Evolutionary conservation across 352 stramenopile species (phyloP), one percentile per base, ranked within the genome.

Genomic region (Phytophthora melonis): DNA sequence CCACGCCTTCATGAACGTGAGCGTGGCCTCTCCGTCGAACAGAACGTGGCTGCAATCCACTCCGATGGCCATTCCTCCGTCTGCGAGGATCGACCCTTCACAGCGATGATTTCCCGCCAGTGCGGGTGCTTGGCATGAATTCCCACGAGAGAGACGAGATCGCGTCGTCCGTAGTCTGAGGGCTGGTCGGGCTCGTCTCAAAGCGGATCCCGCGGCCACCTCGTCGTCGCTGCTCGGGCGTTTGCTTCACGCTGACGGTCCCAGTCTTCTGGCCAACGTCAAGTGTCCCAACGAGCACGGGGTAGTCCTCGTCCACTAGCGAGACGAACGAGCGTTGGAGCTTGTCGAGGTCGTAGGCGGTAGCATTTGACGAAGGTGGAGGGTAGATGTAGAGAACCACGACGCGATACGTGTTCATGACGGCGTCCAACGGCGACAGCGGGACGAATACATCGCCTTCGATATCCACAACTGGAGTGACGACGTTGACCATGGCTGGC

Each of bases 1-100:
- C 84, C 84, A 91, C 14, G 63, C 54, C 43, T 80, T 81, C 71
- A 87, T 82, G 67, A 91, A 90, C 19, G 77, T 90, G 53, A 90
- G 82, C 66, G 83, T 74, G 10, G 67, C 77, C 30, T 90, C 76
- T 43, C 77, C 82, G 36, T 91, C 84, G n/a, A 89, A 75, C 62
- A 91, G 14, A 0, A 68, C 66, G 53, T 91, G 84, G 39, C 53
- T 84, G 41, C 77, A 73, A 55, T 87, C 77, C 36, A 88, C 60
- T 5, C 82, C 82, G 18, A 91, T 64, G 14, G 61, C 79, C 43
- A 91, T 73, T 0, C 84, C 82, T 18, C 79, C 82, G 52, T 91
- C 82, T 14, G 70, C 50, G 13, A 91, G 71, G 49, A 83, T 66
- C 19, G 84, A 85, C 68, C 54, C 66, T 88, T 88, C 52, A 79